A percentile compares a stretch with the other conserved stretches of the same genome.
Evolutionary conservation across 345 rosid genomes (phyloP).

Genomic region (Garcia nutans): DNA sequence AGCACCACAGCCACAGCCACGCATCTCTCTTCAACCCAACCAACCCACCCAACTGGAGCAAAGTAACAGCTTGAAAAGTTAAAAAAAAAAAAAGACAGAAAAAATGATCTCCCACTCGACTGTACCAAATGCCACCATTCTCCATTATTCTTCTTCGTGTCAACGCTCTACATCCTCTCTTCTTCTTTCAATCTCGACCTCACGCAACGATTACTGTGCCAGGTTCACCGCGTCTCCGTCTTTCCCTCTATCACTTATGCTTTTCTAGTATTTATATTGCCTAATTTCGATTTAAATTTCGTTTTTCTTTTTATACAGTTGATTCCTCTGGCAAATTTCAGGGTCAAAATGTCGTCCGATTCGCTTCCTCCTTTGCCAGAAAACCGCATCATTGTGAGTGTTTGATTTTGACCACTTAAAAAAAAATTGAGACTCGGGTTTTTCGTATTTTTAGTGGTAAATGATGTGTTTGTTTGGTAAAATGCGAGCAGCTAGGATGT

Average conservation of each 20-base stretch:
- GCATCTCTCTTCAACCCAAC: too few species aligned
- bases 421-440: neutral
- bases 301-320: neutral
- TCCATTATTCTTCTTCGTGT: neutral
- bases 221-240: constrained; percentile 5
- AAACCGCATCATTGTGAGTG: constrained; percentile 36
- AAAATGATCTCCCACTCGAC: constrained; percentile 1
- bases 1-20: neutral
- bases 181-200: neutral
- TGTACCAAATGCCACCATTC: neutral
- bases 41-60: too few species aligned
- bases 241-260: neutral
- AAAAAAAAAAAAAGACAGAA: neutral
- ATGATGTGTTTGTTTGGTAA: neutral
- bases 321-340: constrained; percentile 21
- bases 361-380: constrained; percentile 39
- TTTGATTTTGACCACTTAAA: constrained; percentile 1
- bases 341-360: constrained; percentile 50
- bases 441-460: neutral
- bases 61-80: neutral
- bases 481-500: constrained; percentile 61
- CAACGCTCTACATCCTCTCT: neutral
- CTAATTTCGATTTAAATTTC: neutral
- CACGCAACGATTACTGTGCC: neutral
- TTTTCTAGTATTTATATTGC: neutral